Conservation (phyloP, 495 filamentous ascomycete genomes). For the Cladorrhinum samala region DNA sequence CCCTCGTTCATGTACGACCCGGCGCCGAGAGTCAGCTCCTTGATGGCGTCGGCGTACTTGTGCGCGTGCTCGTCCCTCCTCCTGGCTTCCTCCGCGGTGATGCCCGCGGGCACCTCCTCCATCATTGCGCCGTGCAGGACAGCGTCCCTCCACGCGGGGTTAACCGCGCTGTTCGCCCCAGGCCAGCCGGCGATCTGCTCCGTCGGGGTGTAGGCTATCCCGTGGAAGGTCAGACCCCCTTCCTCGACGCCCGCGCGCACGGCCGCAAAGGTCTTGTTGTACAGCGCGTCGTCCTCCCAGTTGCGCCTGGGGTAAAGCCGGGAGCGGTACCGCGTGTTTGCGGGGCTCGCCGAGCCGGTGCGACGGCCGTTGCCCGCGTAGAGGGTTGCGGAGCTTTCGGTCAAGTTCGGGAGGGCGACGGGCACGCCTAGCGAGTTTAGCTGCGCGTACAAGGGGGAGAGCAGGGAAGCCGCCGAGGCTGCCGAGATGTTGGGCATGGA, state of each 20-base stretch:
- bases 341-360: slow-evolving; percentile 19
- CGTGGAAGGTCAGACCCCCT: slow-evolving; percentile 39
- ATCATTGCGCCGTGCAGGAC: slow-evolving; percentile 48
- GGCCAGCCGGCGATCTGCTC: slow-evolving; percentile 29
- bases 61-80: slow-evolving; percentile 18
- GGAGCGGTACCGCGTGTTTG: slow-evolving; percentile 38
- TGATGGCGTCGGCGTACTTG: slow-evolving; percentile 25
- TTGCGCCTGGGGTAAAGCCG: slow-evolving; percentile 48
- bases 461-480: slow-evolving; percentile 30
- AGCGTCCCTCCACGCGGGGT: slow-evolving; percentile 50
- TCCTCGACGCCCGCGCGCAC: slow-evolving; percentile 41
- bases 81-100: slow-evolving; percentile 23
- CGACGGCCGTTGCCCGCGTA: slow-evolving; percentile 16
- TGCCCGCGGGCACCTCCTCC: slow-evolving; percentile 22
- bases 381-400: slow-evolving; percentile 6
- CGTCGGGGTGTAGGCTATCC: slow-evolving; percentile 36
- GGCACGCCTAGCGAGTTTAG: slow-evolving; percentile 26
- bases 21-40: slow-evolving; percentile 28
- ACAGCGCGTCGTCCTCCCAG: slow-evolving; percentile 38
- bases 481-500: slow-evolving; percentile 26
- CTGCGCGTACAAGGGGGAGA: slow-evolving; percentile 40
- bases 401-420: slow-evolving; percentile 23
- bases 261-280: slow-evolving; percentile 41
- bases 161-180: slow-evolving; percentile 40
- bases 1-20: slow-evolving; percentile 48